phyloP scores from a whole-genome alignment of 345 rosid species.

The Salix viminalis region DNA sequence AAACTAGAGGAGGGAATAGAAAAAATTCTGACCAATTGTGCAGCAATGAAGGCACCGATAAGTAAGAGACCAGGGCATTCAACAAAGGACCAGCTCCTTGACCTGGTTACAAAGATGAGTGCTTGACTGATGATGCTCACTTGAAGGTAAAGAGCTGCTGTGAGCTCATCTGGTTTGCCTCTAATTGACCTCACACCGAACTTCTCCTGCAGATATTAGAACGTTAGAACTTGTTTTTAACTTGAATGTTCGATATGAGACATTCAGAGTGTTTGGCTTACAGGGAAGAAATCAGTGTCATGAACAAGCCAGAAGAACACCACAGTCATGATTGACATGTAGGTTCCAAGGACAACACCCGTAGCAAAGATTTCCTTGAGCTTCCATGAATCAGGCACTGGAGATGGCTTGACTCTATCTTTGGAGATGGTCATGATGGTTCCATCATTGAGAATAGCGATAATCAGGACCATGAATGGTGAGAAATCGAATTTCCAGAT shows the following conservation, averaged over 20 bases:
- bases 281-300: conserved; percentile 62
- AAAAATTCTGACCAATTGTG: conserved; percentile 50
- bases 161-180: conserved; percentile 44
- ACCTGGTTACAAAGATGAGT: conserved; percentile 82
- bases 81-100: conserved; percentile 76
- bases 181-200: conserved; percentile 53
- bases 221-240: neutral
- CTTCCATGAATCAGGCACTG: conserved; percentile 94
- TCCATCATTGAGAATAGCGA: conserved; percentile 90
- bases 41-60: conserved; percentile 50
- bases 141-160: conserved; percentile 87
- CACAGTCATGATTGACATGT: conserved; percentile 77
- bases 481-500: conserved; percentile 88
- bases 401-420: conserved; percentile 93
- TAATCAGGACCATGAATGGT: conserved; percentile 94
- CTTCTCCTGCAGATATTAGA: conserved; percentile 39
- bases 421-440: conserved; percentile 94
- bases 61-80: conserved; percentile 78
- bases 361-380: conserved; percentile 89
- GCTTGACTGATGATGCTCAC: conserved; percentile 97
- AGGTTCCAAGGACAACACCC: conserved; percentile 74
- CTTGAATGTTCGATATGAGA: neutral
- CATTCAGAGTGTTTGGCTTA: conserved; percentile 23
- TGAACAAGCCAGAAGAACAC: conserved; percentile 76
- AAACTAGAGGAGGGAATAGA: neutral